Conservation (phyloP, 1,139 yeast genomes). For the Saccharomyces pastorianus region DNA sequence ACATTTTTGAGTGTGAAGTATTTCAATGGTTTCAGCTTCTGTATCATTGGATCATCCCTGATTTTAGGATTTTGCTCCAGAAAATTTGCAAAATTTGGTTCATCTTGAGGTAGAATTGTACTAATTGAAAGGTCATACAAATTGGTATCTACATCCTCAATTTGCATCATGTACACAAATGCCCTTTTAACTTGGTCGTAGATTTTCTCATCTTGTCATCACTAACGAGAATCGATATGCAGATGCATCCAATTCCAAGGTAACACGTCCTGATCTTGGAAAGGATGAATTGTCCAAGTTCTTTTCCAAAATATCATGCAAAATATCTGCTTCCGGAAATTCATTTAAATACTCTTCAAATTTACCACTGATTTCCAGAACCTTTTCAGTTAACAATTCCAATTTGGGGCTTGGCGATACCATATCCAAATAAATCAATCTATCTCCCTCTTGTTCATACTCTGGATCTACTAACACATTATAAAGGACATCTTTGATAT, state of each 20-base stretch:
- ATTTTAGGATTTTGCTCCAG: slow-evolving; percentile 29
- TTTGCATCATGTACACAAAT: slow-evolving; percentile 67
- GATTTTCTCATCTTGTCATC: slow-evolving; percentile 45
- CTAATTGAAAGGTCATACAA: slow-evolving; percentile 67
- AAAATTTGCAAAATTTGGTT: slow-evolving; percentile 49
- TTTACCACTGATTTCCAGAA: slow-evolving; percentile 17
- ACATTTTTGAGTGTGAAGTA: slow-evolving; percentile 73
- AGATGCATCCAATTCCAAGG: slow-evolving; percentile 44
- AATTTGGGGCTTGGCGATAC: slow-evolving; percentile 20
- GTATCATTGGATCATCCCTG: slow-evolving; percentile 33
- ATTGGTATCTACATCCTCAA: slow-evolving; percentile 58
- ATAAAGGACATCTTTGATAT: slow-evolving; percentile 21
- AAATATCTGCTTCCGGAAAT: slow-evolving; percentile 28
- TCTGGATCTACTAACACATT: slow-evolving; percentile 26
- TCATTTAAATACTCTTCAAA: slow-evolving; percentile 17
- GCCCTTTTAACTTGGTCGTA: slow-evolving; percentile 78
- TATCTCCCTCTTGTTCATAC: slow-evolving; percentile 26
- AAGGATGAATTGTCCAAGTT: slow-evolving; percentile 8
- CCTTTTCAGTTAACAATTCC: slow-evolving; percentile 27
- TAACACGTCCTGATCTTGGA: slow-evolving; percentile 21
- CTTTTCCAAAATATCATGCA: slow-evolving; percentile 18
- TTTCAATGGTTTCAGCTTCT: slow-evolving; percentile 47
- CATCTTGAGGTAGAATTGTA: slow-evolving; percentile 63
- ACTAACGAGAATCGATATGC: slow-evolving; percentile 33
- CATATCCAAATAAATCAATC: slow-evolving; percentile 29